Conservation (phyloP, 2,329 filamentous ascomycete genomes). For the Paecilomyces variotii region DNA sequence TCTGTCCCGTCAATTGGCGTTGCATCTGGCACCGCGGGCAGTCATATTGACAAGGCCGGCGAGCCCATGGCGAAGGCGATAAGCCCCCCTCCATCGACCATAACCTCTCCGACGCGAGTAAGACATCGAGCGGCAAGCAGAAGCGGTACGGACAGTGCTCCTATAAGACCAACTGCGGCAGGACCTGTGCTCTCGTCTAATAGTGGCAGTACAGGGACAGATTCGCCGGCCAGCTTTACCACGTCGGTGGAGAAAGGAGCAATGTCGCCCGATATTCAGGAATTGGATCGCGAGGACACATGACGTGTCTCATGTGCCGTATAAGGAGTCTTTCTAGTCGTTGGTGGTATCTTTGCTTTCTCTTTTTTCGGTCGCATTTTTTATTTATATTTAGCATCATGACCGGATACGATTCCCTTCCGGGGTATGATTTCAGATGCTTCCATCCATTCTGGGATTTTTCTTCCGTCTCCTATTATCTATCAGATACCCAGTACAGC, state of each 20-base stretch:
- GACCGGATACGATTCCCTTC: not conserved
- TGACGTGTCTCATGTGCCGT: not conserved
- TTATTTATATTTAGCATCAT: not conserved
- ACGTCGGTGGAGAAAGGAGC: slow-evolving; percentile 3
- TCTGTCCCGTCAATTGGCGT: slow-evolving; percentile 8
- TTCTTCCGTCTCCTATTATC: slow-evolving; percentile 5
- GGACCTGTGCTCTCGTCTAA: slow-evolving; percentile 18
- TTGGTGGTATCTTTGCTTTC: not conserved
- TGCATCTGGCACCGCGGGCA: slow-evolving; percentile 9
- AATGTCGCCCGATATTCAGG: not conserved
- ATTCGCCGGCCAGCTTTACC: slow-evolving; percentile 15
- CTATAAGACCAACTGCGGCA: slow-evolving; percentile 8
- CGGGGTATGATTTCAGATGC: not conserved
- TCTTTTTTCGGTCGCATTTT: not conserved
- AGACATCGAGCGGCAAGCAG: not conserved
- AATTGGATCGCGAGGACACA: not conserved
- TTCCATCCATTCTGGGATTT: not conserved
- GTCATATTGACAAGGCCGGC: slow-evolving; percentile 10
- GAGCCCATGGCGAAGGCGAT: slow-evolving; percentile 1
- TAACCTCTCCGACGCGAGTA: not conserved
- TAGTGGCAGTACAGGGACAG: slow-evolving; percentile 16
- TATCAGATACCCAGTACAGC: slow-evolving; percentile 26
- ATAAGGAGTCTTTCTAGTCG: not conserved
- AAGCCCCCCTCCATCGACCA: not conserved
- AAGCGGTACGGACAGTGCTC: not conserved